These are phyloP conservation scores for Copromyces sp. DNA, from an alignment of 495 filamentous ascomycete genomes.

Conservation along the genomic window DNA sequence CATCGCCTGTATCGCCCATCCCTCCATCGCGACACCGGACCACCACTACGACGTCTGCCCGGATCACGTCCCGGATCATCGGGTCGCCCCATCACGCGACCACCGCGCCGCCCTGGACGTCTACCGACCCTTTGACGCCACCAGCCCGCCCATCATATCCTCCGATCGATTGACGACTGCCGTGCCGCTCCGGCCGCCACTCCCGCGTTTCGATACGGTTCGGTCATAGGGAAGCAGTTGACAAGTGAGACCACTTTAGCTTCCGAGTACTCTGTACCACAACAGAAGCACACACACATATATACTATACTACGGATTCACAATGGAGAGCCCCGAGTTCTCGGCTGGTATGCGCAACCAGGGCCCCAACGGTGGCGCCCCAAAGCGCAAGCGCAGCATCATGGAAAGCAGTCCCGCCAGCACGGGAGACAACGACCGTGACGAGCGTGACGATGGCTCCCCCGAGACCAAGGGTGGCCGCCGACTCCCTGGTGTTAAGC, in stretches of 20 bases:
- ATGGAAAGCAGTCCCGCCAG: slow-evolving; percentile 61
- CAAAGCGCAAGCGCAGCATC: slow-evolving; percentile 40
- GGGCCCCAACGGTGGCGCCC: slow-evolving; percentile 23
- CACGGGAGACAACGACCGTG: slow-evolving; percentile 49
- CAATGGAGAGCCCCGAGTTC: slow-evolving; percentile 27
- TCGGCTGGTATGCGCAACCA: slow-evolving; percentile 32
- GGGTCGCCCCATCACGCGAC: slow-evolving; percentile 14
- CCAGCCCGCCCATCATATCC: slow-evolving; percentile 3
- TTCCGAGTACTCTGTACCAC: background rate
- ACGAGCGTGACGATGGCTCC: slow-evolving; percentile 49
- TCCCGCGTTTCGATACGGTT: background rate
- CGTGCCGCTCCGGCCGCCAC: slow-evolving; percentile 3
- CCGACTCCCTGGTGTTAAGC: slow-evolving; percentile 57
- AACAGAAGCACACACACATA: background rate
- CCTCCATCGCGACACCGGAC: slow-evolving; percentile 25
- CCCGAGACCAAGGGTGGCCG: slow-evolving; percentile 22
- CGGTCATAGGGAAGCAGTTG: background rate
- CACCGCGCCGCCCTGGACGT: slow-evolving; percentile 18
- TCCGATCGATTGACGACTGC: slow-evolving; percentile 2
- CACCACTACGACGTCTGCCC: slow-evolving; percentile 17
- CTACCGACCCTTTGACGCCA: slow-evolving; percentile 12
- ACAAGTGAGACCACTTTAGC: background rate
- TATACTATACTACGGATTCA: background rate
- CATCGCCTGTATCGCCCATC: background rate
- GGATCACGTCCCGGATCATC: slow-evolving; percentile 7